Conservation (phyloP, 1,284 basidiomycete species). For the Puccinia coronata region DNA sequence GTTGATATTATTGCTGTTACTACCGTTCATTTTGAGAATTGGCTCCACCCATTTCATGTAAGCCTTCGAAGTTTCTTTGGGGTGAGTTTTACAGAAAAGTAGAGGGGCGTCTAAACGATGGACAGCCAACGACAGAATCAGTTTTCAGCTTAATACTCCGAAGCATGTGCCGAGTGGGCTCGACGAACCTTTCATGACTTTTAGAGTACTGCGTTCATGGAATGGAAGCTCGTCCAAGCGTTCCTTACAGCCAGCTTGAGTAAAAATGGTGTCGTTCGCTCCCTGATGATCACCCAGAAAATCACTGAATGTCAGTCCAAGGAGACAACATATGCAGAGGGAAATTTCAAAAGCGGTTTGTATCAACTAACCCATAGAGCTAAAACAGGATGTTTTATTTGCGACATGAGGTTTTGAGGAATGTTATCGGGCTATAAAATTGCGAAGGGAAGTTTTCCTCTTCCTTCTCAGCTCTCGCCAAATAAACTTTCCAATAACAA, state of each 20-base stretch:
- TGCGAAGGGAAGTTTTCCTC: neutral
- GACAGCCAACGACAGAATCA: no score
- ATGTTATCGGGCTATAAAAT: neutral
- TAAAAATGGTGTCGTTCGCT: constrained; percentile 12
- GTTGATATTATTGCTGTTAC: neutral
- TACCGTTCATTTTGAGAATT: neutral
- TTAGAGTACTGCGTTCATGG: neutral
- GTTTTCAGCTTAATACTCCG: no score
- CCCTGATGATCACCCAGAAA: no score
- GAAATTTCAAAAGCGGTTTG: no score
- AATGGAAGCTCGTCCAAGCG: constrained; percentile 12
- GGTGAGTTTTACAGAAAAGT: constrained; percentile 15
- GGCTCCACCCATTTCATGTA: constrained; percentile 27
- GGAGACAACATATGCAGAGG: no score
- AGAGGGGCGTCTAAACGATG: constrained; percentile 31
- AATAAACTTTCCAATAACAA: no score
- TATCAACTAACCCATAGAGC: neutral
- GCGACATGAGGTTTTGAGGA: neutral
- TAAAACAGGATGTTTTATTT: neutral
- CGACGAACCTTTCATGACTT: neutral
- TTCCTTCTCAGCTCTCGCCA: no score
- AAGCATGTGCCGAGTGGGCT: no score
- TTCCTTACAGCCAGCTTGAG: neutral
- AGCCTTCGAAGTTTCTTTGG: neutral
- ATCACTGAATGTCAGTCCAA: no score